phyloP scores from a whole-genome alignment of 2,329 filamentous ascomycete species.

The Furcasterigmium furcatum region DNA sequence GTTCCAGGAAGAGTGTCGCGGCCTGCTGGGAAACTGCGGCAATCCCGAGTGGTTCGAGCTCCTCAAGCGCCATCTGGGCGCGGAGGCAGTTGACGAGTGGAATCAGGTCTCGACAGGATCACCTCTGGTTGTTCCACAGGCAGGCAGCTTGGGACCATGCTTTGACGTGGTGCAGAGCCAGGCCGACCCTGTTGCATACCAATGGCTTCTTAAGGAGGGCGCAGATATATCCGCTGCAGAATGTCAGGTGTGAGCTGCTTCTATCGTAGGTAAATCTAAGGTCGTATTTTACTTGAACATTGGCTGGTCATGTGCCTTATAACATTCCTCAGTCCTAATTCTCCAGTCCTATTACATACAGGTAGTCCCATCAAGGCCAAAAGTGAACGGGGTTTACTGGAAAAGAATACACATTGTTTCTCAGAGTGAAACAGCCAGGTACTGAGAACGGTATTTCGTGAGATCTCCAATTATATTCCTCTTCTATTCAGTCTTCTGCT shows the following conservation, averaged over 20 bases:
- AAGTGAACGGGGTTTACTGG: too few species aligned
- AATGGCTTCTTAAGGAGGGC: slow-evolving; percentile 1
- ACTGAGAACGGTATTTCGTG: too few species aligned
- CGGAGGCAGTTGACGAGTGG: slow-evolving; percentile 4
- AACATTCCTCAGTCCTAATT: too few species aligned
- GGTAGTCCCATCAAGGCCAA: too few species aligned
- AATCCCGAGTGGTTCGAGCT: slow-evolving; percentile 1
- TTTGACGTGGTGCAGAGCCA: slow-evolving; percentile 2
- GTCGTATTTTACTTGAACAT: too few species aligned
- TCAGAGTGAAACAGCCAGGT: too few species aligned
- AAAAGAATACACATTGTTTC: too few species aligned
- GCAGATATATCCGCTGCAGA: not conserved
- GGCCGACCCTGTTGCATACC: not conserved
- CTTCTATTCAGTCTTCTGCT: too few species aligned
- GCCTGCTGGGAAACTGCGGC: not conserved
- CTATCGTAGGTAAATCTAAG: too few species aligned
- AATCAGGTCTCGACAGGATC: not conserved
- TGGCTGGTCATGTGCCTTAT: too few species aligned
- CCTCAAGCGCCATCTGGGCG: not conserved
- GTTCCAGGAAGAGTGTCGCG: not conserved
- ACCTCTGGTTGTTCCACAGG: not conserved
- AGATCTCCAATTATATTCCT: too few species aligned
- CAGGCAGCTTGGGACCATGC: slow-evolving; percentile 6
- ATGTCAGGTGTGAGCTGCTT: slow-evolving; percentile 3
- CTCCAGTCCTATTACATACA: too few species aligned